A percentile compares a stretch with the other conserved stretches of the same genome.
Conservation (phyloP, 2,329 filamentous ascomycete species). For the Alternaria alternata region DNA sequence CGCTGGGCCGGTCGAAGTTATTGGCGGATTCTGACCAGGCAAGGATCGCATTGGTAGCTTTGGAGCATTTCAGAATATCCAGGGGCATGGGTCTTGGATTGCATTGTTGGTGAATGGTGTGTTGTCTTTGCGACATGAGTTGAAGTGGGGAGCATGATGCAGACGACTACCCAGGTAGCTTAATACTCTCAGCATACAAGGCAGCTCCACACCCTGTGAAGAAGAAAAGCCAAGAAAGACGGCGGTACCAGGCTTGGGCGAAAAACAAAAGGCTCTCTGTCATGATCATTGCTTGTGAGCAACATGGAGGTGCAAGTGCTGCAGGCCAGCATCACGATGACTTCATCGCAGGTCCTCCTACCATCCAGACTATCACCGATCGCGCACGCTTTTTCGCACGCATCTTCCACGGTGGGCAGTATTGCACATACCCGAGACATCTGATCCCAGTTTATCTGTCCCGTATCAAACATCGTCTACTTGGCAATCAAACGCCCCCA, state of each 20-base stretch:
- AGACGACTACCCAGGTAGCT: not conserved
- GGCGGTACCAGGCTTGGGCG: not conserved
- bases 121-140: not conserved
- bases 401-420: not conserved
- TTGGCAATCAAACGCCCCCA: not conserved
- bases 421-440: not conserved
- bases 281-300: not conserved
- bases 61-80: not conserved
- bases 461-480: constrained; percentile 5
- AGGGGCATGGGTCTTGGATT: not conserved
- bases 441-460: constrained; percentile 3
- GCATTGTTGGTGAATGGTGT: not conserved
- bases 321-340: constrained; percentile 9
- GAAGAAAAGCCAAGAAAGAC: not conserved
- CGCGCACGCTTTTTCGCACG: not conserved
- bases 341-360: constrained; percentile 8
- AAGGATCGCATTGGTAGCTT: not conserved
- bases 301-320: not conserved
- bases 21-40: not conserved
- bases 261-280: not conserved
- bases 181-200: not conserved
- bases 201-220: not conserved
- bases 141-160: not conserved
- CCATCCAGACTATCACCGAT: not conserved
- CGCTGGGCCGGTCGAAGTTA: not conserved